Evolutionary conservation across 2,329 filamentous ascomycete genomes (phyloP).

Genomic region (Ceratocystis lukuohia): DNA sequence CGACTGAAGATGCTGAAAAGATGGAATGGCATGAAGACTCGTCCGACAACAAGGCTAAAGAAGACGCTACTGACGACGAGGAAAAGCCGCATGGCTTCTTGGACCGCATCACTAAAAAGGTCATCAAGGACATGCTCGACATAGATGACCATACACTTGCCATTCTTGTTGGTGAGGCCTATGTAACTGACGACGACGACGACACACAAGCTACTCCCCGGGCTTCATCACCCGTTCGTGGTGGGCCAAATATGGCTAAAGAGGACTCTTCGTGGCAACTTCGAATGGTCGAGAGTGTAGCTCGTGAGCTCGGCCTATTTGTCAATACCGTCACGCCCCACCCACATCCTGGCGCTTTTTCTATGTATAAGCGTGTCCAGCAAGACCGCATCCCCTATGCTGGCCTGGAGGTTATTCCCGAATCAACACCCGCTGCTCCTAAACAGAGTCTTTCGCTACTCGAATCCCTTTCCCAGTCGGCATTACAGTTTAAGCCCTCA

Average conservation of each 20-base stretch:
- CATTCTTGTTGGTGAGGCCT: conserved; percentile 70
- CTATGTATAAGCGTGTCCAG: conserved; percentile 57
- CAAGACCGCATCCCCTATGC: conserved; percentile 60
- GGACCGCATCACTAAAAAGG: conserved; percentile 67
- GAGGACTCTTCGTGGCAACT: conserved; percentile 53
- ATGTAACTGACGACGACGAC: conserved; percentile 42
- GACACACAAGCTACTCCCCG: conserved; percentile 36
- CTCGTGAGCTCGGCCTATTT: conserved; percentile 70
- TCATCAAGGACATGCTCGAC: conserved; percentile 80
- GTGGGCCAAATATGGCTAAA: conserved; percentile 25
- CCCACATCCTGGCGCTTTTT: conserved; percentile 71
- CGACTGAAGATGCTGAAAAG: conserved; percentile 15
- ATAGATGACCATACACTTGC: conserved; percentile 77
- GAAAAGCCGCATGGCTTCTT: conserved; percentile 55
- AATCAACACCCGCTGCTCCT: conserved; percentile 27
- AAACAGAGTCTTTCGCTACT: conserved; percentile 20
- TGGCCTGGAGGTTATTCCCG: conserved; percentile 54
- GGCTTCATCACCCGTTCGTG: conserved; percentile 27
- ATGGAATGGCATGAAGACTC: conserved; percentile 24
- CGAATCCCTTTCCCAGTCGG: conserved; percentile 15
- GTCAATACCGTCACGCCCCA: conserved; percentile 66
- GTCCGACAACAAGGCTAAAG: conserved; percentile 42
- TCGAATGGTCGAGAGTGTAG: conserved; percentile 68
- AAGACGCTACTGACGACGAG: conserved; percentile 24
- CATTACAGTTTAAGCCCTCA: conserved; percentile 17